These are phyloP conservation scores for Scedosporium apiospermum DNA, from an alignment of 2,329 filamentous ascomycete genomes.

Conservation along the genomic window DNA sequence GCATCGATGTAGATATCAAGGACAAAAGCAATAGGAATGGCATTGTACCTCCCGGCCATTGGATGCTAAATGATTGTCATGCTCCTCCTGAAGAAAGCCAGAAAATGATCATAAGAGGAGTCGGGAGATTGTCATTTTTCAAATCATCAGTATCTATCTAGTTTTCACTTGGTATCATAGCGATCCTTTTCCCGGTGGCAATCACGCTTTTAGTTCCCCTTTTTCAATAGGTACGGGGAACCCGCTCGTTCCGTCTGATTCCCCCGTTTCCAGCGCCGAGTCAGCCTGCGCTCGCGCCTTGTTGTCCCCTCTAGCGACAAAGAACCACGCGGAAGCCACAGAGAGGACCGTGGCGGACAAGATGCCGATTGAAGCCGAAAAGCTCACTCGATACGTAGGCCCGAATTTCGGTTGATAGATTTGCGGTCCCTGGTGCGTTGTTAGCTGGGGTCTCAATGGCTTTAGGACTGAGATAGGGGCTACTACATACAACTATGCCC, in stretches of 20 bases:
- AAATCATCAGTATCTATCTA: too few species aligned
- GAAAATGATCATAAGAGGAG: too few species aligned
- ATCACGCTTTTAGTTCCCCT: too few species aligned
- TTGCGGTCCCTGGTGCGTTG: constrained; percentile 20
- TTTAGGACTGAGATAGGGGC: not conserved
- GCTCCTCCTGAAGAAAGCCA: too few species aligned
- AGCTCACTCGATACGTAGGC: constrained; percentile 26
- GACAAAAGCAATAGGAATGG: too few species aligned
- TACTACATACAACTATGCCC: constrained; percentile 22
- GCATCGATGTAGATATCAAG: too few species aligned
- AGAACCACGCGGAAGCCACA: constrained; percentile 13
- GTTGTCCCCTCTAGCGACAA: constrained; percentile 12
- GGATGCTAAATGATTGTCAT: too few species aligned
- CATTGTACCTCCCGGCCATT: too few species aligned
- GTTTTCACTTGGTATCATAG: too few species aligned
- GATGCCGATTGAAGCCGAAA: constrained; percentile 23
- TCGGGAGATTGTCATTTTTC: too few species aligned
- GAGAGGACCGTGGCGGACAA: constrained; percentile 17
- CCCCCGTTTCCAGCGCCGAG: not conserved
- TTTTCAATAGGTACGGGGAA: too few species aligned
- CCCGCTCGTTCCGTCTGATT: not conserved
- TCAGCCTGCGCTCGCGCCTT: constrained; percentile 4
- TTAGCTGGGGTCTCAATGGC: not conserved
- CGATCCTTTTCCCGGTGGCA: too few species aligned
- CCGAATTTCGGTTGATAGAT: constrained; percentile 29